Percentiles rank a stretch among this genome's conserved stretches.
Conservation (phyloP, 2,329 filamentous ascomycete species). For the Claviceps pazoutovae region DNA sequence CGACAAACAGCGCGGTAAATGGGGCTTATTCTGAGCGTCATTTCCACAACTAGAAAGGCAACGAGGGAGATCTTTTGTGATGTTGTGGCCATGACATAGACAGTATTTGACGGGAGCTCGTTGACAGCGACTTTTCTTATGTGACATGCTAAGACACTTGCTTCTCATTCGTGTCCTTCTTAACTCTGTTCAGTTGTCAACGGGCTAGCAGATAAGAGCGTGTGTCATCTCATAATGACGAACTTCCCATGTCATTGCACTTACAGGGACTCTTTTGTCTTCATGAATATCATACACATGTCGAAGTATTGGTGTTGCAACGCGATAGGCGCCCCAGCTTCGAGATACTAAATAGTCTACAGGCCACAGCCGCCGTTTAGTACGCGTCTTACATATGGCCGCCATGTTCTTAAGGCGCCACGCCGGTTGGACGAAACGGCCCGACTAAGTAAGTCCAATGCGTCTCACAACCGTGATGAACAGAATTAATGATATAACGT, state of each 20-base stretch:
- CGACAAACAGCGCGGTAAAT: conserved; percentile 30
- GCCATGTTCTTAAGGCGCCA: too few relatives aligned
- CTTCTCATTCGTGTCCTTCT: background rate
- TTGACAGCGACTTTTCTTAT: too few relatives aligned
- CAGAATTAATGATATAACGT: too few relatives aligned
- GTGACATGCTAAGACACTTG: too few relatives aligned
- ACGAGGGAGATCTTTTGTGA: too few relatives aligned
- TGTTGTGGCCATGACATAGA: too few relatives aligned
- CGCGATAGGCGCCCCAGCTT: background rate
- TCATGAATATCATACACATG: background rate
- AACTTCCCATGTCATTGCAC: too few relatives aligned
- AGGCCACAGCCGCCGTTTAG: background rate
- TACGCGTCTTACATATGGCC: background rate
- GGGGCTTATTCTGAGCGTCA: conserved; percentile 32
- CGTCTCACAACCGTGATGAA: too few relatives aligned
- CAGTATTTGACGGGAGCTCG: too few relatives aligned
- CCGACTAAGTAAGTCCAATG: too few relatives aligned
- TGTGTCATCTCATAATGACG: background rate
- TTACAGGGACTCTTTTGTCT: background rate
- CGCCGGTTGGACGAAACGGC: too few relatives aligned
- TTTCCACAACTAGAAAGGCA: too few relatives aligned
- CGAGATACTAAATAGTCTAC: background rate
- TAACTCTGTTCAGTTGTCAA: background rate
- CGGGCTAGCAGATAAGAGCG: background rate
- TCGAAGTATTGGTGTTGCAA: background rate